Evolutionary conservation across 2,329 filamentous ascomycete species (phyloP), one percentile per base, ranked within the genome.

Genomic region (Aureobasidium vineae): DNA sequence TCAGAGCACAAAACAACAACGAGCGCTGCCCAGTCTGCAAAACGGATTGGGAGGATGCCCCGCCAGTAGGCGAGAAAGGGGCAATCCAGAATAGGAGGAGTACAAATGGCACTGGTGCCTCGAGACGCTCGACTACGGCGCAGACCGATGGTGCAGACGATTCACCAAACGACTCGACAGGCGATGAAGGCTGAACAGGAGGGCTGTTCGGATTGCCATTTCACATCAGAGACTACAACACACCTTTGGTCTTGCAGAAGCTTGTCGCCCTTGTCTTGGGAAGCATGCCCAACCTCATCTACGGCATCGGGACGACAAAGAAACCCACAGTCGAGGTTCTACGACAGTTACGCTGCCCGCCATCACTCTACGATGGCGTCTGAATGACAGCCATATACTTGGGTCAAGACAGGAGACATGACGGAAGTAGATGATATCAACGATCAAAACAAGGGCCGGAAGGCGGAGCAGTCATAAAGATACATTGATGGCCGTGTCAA

Each of bases 1-100:
- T 92, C 82, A 83, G 89, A 23, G 85, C 86, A 47, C 83, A 86
- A 69, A 70, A 72, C 65, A 83, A 82, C 65, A 82, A 82, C 1
- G 84, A 84, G 68, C 83, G 81, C 49, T 96, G 92, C 73, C 89
- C 90, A 0, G 67, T 78, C 3, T 86, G 84, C 73, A 80, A 82
- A 70, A 77, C 75, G 23, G 73, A 75, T 2, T 86, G 84, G 84
- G 79, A 77, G 11, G 81, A 82, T 19, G 75, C 84, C 63, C 75
- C 77, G 66, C 82, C 79, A 61, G 84, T 86, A 15, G 84, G 84
- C 0, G 84, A 85, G 73, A 80, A 79, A 69, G 83, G 83, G 19
- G 74, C 73, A 47, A 70, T 53, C 19, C 54, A 57, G 7, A 40
- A 54, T 21, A 65, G 66, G 45, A 69, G 64, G 31, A 66, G 66